Percentiles rank a stretch among this genome's conserved stretches.
Conservation (phyloP, 176 grass and related monocot genomes). For the Triticum dicoccoides region DNA sequence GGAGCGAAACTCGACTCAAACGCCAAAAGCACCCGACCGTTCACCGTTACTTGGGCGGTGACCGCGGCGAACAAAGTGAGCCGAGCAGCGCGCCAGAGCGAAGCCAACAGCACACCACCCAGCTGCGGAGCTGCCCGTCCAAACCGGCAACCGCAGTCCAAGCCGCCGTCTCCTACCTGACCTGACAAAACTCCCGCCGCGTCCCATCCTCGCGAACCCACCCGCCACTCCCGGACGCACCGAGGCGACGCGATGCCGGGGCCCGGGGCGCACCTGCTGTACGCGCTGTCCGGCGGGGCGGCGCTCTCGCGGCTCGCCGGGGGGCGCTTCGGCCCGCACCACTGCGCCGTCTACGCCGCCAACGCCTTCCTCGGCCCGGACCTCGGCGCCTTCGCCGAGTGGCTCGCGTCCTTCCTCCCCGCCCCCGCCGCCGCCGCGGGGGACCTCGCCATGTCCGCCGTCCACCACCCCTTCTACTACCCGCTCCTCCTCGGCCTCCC, state of each 20-base stretch:
- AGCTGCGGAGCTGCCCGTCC: background rate
- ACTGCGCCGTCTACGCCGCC: conserved; percentile 74
- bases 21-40: conserved; percentile 2
- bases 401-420: conserved; percentile 60
- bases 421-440: conserved; percentile 13
- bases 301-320: conserved; percentile 54
- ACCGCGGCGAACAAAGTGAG: background rate
- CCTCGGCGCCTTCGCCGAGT: conserved; percentile 84
- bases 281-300: conserved; percentile 59
- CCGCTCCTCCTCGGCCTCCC: conserved; percentile 74
- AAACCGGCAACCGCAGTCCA: background rate
- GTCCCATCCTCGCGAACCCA: background rate
- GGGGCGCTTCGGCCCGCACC: conserved; percentile 70
- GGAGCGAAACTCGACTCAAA: too few relatives aligned
- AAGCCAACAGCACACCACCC: background rate
- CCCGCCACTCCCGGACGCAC: background rate
- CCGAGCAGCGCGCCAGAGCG: background rate
- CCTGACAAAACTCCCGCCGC: background rate
- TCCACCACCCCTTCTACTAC: conserved; percentile 91
- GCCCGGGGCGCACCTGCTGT: conserved; percentile 87
- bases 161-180: background rate
- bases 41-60: conserved; percentile 4
- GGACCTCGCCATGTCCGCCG: conserved; percentile 58
- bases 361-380: conserved; percentile 97
- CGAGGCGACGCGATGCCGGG: conserved; percentile 52